Evolutionary conservation across 2,329 filamentous ascomycete species (phyloP).

Genomic region (Ascochyta clinopodiicola): DNA sequence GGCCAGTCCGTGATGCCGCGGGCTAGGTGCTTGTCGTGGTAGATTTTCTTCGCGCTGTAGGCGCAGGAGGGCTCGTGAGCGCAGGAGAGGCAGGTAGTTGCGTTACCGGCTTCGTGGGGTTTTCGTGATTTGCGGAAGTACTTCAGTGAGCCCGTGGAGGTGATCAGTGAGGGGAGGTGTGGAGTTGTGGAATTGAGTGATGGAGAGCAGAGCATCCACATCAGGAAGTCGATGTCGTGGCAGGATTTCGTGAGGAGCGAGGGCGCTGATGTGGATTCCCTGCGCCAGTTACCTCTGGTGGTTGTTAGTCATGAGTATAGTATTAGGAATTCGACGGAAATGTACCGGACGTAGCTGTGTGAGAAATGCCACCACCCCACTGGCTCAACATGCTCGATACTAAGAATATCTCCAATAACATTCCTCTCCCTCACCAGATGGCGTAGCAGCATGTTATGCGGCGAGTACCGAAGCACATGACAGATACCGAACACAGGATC

Average conservation of each 20-base stretch:
- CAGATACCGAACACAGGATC: constrained; percentile 81
- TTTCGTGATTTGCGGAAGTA: constrained; percentile 80
- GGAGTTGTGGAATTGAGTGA: constrained; percentile 51
- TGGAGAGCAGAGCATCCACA: constrained; percentile 89
- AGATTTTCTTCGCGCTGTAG: constrained; percentile 85
- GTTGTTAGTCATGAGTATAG: constrained; percentile 4
- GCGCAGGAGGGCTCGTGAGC: constrained; percentile 76
- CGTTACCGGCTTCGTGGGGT: constrained; percentile 72
- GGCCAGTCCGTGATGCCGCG: constrained; percentile 79
- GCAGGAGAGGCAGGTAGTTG: constrained; percentile 89
- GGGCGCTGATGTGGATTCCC: constrained; percentile 75
- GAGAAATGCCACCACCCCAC: constrained; percentile 94
- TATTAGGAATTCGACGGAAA: not conserved
- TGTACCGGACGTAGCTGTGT: constrained; percentile 64
- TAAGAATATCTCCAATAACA: constrained; percentile 83
- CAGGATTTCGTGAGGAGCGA: constrained; percentile 94
- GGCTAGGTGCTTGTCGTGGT: constrained; percentile 72
- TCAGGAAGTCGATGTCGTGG: constrained; percentile 90
- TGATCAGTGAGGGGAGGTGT: constrained; percentile 78
- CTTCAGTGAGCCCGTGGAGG: constrained; percentile 77
- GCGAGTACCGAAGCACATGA: constrained; percentile 91
- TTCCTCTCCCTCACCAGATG: constrained; percentile 76
- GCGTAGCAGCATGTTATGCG: constrained; percentile 86
- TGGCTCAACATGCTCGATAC: constrained; percentile 89
- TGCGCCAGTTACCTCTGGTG: constrained; percentile 85